These are phyloP conservation scores for Serendipita sp. DNA, from an alignment of 1,284 basidiomycete genomes.

Conservation along the genomic window DNA sequence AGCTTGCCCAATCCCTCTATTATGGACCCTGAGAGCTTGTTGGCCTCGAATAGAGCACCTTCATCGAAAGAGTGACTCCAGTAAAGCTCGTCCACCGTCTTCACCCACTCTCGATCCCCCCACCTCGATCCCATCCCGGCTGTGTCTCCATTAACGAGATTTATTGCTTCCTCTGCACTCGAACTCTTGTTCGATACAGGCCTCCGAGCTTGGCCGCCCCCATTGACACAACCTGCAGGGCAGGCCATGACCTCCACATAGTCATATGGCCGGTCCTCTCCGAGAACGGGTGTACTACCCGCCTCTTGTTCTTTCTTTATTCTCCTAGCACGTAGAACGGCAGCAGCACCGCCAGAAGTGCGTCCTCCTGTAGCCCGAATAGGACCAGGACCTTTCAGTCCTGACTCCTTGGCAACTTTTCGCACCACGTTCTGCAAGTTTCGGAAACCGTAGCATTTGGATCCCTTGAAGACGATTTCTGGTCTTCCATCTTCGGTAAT, in stretches of 20 bases:
- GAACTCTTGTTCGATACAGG: slow-evolving; percentile 31
- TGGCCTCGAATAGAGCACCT: slow-evolving; percentile 19
- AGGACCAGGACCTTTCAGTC: slow-evolving; percentile 33
- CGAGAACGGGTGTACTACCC: slow-evolving; percentile 21
- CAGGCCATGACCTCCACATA: slow-evolving; percentile 99
- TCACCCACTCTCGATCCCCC: slow-evolving; percentile 67
- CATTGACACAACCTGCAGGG: slow-evolving; percentile 93
- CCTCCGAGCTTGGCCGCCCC: slow-evolving; percentile 81
- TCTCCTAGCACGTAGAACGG: slow-evolving; percentile 23
- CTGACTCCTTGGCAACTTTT: slow-evolving; percentile 77
- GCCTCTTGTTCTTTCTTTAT: slow-evolving; percentile 21
- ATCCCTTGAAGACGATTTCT: slow-evolving; percentile 74
- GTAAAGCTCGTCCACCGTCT: slow-evolving; percentile 61
- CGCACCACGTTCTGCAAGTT: slow-evolving; percentile 96
- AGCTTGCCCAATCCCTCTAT: slow-evolving; percentile 27
- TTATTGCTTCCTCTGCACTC: slow-evolving; percentile 34
- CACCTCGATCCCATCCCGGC: slow-evolving; percentile 33
- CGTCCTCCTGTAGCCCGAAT: slow-evolving; percentile 39
- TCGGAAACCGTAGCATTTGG: slow-evolving; percentile 93
- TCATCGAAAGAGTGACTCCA: slow-evolving; percentile 30
- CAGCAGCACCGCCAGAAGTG: slow-evolving; percentile 42
- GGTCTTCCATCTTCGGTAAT: slow-evolving; percentile 33
- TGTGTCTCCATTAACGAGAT: slow-evolving; percentile 3
- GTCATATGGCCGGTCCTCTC: slow-evolving; percentile 58
- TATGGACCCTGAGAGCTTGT: slow-evolving; percentile 31